phyloP scores from a whole-genome alignment of 2,329 filamentous ascomycete genomes.

The Fusarium continuum region DNA sequence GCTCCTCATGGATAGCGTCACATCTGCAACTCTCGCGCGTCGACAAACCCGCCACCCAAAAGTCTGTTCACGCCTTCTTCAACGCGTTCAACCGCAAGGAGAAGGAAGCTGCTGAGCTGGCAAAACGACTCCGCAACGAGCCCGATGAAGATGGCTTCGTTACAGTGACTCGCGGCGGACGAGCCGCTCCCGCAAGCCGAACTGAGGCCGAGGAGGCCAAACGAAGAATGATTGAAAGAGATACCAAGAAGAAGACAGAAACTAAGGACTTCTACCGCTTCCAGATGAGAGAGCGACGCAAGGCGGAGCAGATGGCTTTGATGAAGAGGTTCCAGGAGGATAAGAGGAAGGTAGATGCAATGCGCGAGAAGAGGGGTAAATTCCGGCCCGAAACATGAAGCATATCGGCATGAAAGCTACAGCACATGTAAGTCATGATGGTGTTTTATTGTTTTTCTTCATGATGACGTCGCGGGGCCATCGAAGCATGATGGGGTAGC shows the following conservation, averaged over 20 bases:
- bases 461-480: conserved; percentile 67
- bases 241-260: conserved; percentile 68
- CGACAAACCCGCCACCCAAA: conserved; percentile 70
- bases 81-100: conserved; percentile 78
- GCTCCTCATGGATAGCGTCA: conserved; percentile 64
- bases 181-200: conserved; percentile 76
- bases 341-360: conserved; percentile 73
- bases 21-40: conserved; percentile 80
- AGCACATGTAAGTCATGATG: conserved; percentile 25
- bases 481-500: conserved; percentile 47
- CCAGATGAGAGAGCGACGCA: conserved; percentile 81
- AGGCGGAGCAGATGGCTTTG: conserved; percentile 75
- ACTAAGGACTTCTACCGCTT: conserved; percentile 84
- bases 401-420: neutral
- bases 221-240: conserved; percentile 69
- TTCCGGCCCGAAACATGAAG: conserved; percentile 62
- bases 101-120: conserved; percentile 69
- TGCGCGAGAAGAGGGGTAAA: conserved; percentile 73
- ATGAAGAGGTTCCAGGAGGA: conserved; percentile 80
- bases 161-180: conserved; percentile 83
- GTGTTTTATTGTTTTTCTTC: conserved; percentile 19
- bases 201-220: conserved; percentile 73
- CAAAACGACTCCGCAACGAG: conserved; percentile 73
- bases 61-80: conserved; percentile 86
- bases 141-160: conserved; percentile 97